A percentile compares a stretch with the other conserved stretches of the same genome.
Evolutionary conservation across 2,329 filamentous ascomycete species (phyloP).

Genomic region (Didymella keratinophila): DNA sequence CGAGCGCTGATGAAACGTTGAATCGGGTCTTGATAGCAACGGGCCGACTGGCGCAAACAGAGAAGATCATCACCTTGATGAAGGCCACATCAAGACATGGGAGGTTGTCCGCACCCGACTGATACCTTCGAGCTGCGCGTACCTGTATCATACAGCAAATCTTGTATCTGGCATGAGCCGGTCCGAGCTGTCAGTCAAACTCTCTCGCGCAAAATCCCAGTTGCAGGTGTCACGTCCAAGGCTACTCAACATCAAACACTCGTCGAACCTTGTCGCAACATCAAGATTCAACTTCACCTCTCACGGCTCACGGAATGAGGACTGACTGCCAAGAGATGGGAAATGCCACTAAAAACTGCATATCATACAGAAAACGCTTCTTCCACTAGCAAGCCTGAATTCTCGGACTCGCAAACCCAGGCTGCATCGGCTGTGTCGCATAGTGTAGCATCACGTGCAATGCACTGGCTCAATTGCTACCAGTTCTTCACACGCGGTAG

Average conservation of each 20-base stretch:
- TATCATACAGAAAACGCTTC: neutral
- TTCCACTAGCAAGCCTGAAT: neutral
- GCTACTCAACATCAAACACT: slow-evolving; percentile 11
- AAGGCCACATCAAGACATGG: neutral
- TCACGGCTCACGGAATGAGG: neutral
- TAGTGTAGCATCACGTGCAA: neutral
- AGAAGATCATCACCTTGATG: neutral
- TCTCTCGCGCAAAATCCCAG: neutral
- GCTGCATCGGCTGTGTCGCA: neutral
- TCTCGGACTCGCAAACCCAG: neutral
- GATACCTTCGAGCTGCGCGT: neutral
- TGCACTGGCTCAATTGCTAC: neutral
- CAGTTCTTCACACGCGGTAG: neutral
- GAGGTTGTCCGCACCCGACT: neutral
- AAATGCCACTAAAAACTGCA: neutral
- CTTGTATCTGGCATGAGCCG: neutral
- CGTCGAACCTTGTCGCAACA: slow-evolving; percentile 5
- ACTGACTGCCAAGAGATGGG: neutral
- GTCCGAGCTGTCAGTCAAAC: slow-evolving; percentile 6
- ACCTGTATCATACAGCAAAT: neutral
- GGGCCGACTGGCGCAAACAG: slow-evolving; percentile 6
- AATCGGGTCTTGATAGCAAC: neutral
- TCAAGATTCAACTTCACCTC: slow-evolving; percentile 8
- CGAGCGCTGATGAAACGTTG: slow-evolving; percentile 12
- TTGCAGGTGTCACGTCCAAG: neutral